Evolutionary conservation across 1,284 basidiomycete genomes (phyloP), one percentile per base, ranked within the genome.

Genomic region (Gomphus bonarii): DNA sequence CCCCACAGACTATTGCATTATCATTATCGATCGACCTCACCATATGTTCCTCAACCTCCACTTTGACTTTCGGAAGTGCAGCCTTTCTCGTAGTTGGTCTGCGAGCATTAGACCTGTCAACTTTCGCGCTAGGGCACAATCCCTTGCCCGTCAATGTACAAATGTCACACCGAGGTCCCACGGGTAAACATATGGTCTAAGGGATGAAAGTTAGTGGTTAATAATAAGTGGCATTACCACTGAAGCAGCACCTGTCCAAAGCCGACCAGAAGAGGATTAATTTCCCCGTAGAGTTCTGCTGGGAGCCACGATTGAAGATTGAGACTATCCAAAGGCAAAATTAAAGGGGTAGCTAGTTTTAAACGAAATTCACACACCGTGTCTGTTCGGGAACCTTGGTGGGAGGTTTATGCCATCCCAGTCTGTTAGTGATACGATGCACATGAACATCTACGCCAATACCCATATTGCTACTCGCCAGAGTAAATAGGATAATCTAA

Each of bases 401-500:
- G 4, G 82, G 81, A 2, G 79, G 82, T 55, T 81, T 80, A 69
- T 97, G 92, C 95, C 95, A 98, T 22, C 88, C 85, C 0, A 98
- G 71, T 18, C 94, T 78, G 64, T 97, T 95, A 12, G 93, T 92
- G 58, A 98, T 95, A 0, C 95, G 77, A 64, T 98, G 94, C 1
- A 99, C 95, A 66, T 99, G 94, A 0, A 92, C 88, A 64, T 98
- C 95, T 0, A 98, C 95, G 0, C 95, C 95, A 40, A 99, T 97
- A 0, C 95, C 95, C n/a, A 81, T 76, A 64, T 97, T 95, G 49
- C 91, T 91, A 63, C 18, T 58, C 42, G 14, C 30, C 35, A 51
- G 4, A 36, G 22, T 36, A 14, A 54, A 14, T 12, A 6, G n/a
- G 18, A 43, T 22, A 1, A 30, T 10, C 1, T 57, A 22, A 48